Evolutionary conservation across 192 early-diverging fungal genomes (phyloP), one percentile per base, ranked within the genome.

Genomic region (Kappamyces sp.): DNA sequence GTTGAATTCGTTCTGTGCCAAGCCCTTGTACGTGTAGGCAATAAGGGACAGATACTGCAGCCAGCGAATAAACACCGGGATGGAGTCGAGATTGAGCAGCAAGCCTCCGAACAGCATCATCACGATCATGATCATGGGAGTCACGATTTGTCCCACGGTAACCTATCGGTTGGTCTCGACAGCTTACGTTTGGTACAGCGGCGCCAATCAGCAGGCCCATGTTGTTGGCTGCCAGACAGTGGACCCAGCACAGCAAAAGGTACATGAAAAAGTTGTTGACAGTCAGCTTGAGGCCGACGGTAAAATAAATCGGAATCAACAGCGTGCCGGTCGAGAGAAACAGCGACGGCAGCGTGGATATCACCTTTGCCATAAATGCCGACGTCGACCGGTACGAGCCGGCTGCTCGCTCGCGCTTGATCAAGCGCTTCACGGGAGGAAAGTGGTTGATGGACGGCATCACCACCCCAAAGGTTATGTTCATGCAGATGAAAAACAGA

Each of bases 351-450:
- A 75, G 47, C 34, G 69, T 71, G 8, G 78, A 76, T 10, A 85
- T 67, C 55, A 80, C 62, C 66, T 86, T 87, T 35, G 85, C 80
- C 34, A 85, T 41, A 54, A 73, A 87, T 53, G 74, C 85, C 13
- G 83, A 71, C 1, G 76, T 72, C 40, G 81, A 62, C 15, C 87
- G 73, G 76, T 84, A 89, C 23, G 79, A 74, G 1, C 83, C 82
- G 35, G 74, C 67, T 6, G 83, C 79, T 1, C 87, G 74, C 74
- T 89, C 87, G 2, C 84, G 76, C n/a, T 76, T 54, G 70, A 86
- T 75, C 41, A 82, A 80, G 50, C 63, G 66, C 10, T 74, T 73
- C 58, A 84, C 72, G 49, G 67, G 51, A 40, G 70, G 69, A 31
- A 73, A 72, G 31, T 67, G 65, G 23, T 68, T 67, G 55, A 72